A percentile compares a stretch with the other conserved stretches of the same genome.
Conservation (phyloP, 495 filamentous ascomycete species). For the Chlorociboria aeruginascens region DNA sequence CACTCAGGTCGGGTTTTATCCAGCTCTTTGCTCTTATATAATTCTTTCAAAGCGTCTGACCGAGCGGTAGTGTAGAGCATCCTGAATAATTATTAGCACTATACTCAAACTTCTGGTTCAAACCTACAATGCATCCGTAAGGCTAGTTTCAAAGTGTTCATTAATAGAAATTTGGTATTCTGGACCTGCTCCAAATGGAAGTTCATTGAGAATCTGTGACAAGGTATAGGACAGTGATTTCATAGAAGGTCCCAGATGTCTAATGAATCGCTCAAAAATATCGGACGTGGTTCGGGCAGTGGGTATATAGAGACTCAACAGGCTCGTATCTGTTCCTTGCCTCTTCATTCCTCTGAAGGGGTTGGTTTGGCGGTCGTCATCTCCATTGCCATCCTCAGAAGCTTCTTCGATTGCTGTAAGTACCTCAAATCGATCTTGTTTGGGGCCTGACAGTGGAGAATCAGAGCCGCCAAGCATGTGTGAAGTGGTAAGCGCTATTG, state of each 20-base stretch:
- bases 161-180: constrained; percentile 60
- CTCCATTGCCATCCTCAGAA: constrained; percentile 45
- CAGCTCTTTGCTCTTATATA: constrained; percentile 69
- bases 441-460: neutral
- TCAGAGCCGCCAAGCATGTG: neutral
- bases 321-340: constrained; percentile 6
- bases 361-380: constrained; percentile 23
- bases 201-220: constrained; percentile 74
- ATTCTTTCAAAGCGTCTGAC: constrained; percentile 55
- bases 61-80: constrained; percentile 64
- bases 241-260: constrained; percentile 83
- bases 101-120: neutral
- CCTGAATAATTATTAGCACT: constrained; percentile 2
- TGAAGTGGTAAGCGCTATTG: neutral
- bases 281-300: constrained; percentile 49
- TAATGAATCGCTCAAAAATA: constrained; percentile 81
- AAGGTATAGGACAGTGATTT: constrained; percentile 87
- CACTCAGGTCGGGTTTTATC: constrained; percentile 50
- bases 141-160: constrained; percentile 62
- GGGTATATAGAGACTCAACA: constrained; percentile 11
- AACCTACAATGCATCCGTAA: constrained; percentile 55
- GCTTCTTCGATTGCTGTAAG: constrained; percentile 57
- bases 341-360: neutral
- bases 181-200: constrained; percentile 61
- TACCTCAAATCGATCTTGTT: constrained; percentile 20